These are phyloP conservation scores for Sporothrix luriei DNA, from an alignment of 2,329 filamentous ascomycete genomes.

Conservation along the genomic window DNA sequence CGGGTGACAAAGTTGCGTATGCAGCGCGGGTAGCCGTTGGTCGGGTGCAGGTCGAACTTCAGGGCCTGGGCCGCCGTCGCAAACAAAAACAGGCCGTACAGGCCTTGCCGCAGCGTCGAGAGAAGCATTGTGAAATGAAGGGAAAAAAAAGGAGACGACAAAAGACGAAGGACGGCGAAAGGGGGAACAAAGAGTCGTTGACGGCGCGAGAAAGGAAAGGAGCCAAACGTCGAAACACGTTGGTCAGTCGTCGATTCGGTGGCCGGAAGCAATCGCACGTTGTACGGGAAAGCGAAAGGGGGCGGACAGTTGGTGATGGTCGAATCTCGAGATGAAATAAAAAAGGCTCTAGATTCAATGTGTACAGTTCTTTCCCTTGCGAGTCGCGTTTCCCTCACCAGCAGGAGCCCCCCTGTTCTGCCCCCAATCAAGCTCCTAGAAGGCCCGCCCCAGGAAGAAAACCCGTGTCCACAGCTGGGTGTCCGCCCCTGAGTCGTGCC, in stretches of 20 bases:
- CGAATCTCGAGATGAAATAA: not conserved
- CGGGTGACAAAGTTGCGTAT: constrained; percentile 93
- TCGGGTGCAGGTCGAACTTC: constrained; percentile 88
- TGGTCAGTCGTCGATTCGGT: not conserved
- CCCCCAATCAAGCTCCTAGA: constrained; percentile 21
- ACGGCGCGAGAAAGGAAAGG: not conserved
- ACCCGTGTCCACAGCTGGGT: constrained; percentile 31
- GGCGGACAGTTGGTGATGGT: constrained; percentile 17
- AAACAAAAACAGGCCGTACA: constrained; percentile 62
- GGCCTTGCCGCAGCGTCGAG: constrained; percentile 58
- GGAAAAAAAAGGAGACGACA: not conserved
- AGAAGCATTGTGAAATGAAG: constrained; percentile 36
- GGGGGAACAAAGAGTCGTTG: not conserved
- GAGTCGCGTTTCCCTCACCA: constrained; percentile 28
- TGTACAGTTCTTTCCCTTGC: constrained; percentile 23
- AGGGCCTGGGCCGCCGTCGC: constrained; percentile 65
- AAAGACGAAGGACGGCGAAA: not conserved
- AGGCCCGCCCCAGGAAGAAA: constrained; percentile 23
- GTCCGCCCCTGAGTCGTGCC: constrained; percentile 31
- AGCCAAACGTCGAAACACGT: not conserved
- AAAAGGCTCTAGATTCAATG: not conserved
- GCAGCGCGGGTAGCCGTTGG: constrained; percentile 73
- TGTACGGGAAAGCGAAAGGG: not conserved
- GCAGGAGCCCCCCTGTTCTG: not conserved
- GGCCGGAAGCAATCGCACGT: not conserved